Conservation (phyloP, 2,329 filamentous ascomycete species). For the Aspergillus caelatus region DNA sequence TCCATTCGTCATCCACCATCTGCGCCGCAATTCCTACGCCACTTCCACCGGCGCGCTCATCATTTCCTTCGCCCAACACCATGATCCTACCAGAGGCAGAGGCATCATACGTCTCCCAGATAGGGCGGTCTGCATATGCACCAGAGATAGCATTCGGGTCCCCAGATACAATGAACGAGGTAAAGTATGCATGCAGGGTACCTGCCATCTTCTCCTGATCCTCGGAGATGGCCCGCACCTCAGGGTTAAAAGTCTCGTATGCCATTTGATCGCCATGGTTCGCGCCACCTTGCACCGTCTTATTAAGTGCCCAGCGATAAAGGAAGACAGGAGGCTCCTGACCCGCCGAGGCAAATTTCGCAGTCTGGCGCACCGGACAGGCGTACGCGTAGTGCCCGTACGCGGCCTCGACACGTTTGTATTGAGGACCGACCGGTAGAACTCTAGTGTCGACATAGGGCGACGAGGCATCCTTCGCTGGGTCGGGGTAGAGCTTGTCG, state of each 20-base stretch:
- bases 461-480: constrained; percentile 41
- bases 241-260: constrained; percentile 50
- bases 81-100: constrained; percentile 36
- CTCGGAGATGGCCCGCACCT: constrained; percentile 37
- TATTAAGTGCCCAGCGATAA: constrained; percentile 58
- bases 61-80: constrained; percentile 52
- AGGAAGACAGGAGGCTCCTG: constrained; percentile 49
- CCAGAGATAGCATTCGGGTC: constrained; percentile 47
- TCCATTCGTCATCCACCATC: constrained; percentile 47
- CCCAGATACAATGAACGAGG: constrained; percentile 52
- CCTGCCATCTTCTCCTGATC: constrained; percentile 48
- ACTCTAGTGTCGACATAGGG: constrained; percentile 28
- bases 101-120: constrained; percentile 40
- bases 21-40: constrained; percentile 42
- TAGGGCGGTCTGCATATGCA: constrained; percentile 31
- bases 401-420: constrained; percentile 54
- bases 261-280: constrained; percentile 54
- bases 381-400: constrained; percentile 56
- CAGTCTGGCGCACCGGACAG: constrained; percentile 52
- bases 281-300: constrained; percentile 48
- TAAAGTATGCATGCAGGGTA: constrained; percentile 51
- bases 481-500: constrained; percentile 65
- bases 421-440: constrained; percentile 51
- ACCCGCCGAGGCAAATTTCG: constrained; percentile 37
- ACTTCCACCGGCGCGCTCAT: constrained; percentile 51